Evolutionary conservation across 2,329 filamentous ascomycete species (phyloP).

Genomic region (Corynespora cassiicola): DNA sequence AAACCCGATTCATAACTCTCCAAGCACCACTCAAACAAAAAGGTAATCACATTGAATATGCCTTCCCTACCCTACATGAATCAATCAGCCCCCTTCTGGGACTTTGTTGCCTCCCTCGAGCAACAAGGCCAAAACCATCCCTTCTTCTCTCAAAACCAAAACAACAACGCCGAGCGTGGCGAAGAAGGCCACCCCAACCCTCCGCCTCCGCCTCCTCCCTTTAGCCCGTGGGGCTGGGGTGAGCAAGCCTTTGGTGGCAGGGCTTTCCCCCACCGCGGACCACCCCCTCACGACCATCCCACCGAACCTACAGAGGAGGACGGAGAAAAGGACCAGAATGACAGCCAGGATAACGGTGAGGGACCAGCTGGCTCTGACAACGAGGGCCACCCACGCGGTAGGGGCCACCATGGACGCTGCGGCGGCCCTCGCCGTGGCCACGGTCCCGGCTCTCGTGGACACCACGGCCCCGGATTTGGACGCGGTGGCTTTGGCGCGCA

Average conservation of each 20-base stretch:
- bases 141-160: constrained; percentile 49
- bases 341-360: constrained; percentile 36
- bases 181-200: constrained; percentile 26
- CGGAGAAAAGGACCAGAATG: constrained; percentile 18
- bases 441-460: constrained; percentile 29
- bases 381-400: constrained; percentile 9
- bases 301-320: constrained; percentile 7
- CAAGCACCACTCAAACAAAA: constrained; percentile 10
- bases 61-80: constrained; percentile 62
- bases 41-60: constrained; percentile 46
- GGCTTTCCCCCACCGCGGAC: constrained; percentile 36
- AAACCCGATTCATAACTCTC: constrained; percentile 12
- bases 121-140: constrained; percentile 53
- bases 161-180: constrained; percentile 16
- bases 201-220: constrained; percentile 19
- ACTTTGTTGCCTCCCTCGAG: constrained; percentile 60
- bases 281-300: constrained; percentile 25
- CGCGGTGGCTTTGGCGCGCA: too few species aligned
- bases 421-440: constrained; percentile 21
- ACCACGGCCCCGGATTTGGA: constrained; percentile 9
- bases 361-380: constrained; percentile 28
- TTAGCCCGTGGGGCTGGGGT: constrained; percentile 44
- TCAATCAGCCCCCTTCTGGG: constrained; percentile 62
- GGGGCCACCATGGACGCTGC: constrained; percentile 7
- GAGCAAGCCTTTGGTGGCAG: constrained; percentile 33